Conservation (phyloP, 768 basidiomycete genomes). For the Termitomyces titanicus region DNA sequence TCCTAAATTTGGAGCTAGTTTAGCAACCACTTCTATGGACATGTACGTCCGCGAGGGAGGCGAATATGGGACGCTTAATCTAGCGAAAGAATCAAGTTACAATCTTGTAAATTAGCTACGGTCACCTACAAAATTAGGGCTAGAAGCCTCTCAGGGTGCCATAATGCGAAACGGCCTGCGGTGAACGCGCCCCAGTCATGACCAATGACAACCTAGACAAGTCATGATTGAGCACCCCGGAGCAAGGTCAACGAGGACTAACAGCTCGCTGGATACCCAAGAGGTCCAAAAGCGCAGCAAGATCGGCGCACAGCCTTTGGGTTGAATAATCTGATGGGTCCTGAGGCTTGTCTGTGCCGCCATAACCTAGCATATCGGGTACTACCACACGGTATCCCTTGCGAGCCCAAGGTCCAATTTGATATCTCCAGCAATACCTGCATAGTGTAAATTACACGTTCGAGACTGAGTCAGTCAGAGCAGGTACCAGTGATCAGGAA, state of each 20-base stretch:
- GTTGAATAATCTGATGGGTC: slow-evolving; percentile 54
- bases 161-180: slow-evolving; percentile 65
- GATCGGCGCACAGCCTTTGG: slow-evolving; percentile 56
- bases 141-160: slow-evolving; percentile 60
- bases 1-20: slow-evolving; percentile 50
- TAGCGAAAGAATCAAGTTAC: slow-evolving; percentile 20
- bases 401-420: slow-evolving; percentile 67
- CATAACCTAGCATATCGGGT: slow-evolving; percentile 65
- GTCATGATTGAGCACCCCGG: background rate
- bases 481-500: slow-evolving; percentile 68
- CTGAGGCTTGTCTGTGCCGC: slow-evolving; percentile 58
- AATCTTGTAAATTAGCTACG: background rate
- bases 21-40: slow-evolving; percentile 48
- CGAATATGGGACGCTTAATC: slow-evolving; percentile 63
- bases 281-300: slow-evolving; percentile 61
- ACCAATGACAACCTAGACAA: slow-evolving; percentile 56
- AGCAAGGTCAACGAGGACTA: slow-evolving; percentile 20
- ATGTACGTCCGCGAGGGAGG: slow-evolving; percentile 52
- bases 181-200: slow-evolving; percentile 80
- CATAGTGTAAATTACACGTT: background rate
- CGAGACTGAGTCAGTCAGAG: background rate
- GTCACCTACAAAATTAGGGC: slow-evolving; percentile 57
- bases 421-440: slow-evolving; percentile 76
- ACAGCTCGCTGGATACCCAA: slow-evolving; percentile 53
- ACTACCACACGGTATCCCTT: slow-evolving; percentile 62